These are phyloP conservation scores for Talaromyces albobiverticillius DNA, from an alignment of 2,329 filamentous ascomycete genomes.

Conservation along the genomic window DNA sequence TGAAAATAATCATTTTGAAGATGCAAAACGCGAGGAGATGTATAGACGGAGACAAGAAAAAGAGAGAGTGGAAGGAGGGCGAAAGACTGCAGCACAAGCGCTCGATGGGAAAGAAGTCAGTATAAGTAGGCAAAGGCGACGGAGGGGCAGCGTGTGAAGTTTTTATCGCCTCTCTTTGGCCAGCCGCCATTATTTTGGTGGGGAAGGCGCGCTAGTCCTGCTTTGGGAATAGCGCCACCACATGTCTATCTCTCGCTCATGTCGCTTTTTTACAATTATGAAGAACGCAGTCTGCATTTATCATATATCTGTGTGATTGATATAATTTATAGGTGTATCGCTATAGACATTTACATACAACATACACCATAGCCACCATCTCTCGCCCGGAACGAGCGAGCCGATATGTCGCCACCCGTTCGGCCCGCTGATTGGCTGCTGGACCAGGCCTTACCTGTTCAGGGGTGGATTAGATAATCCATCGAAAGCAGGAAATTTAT, in stretches of 20 bases:
- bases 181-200: slow-evolving; percentile 1
- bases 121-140: slow-evolving; percentile 29
- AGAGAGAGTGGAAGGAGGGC: slow-evolving; percentile 17
- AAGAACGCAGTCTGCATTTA: too few relatives aligned
- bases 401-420: neutral
- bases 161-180: slow-evolving; percentile 21
- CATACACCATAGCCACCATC: neutral
- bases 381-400: neutral
- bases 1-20: slow-evolving; percentile 72
- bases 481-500: neutral
- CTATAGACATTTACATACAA: too few relatives aligned
- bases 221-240: neutral
- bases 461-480: slow-evolving; percentile 11
- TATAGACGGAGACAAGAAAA: slow-evolving; percentile 23
- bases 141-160: slow-evolving; percentile 30
- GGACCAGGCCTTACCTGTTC: neutral
- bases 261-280: too few relatives aligned
- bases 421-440: neutral
- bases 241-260: too few relatives aligned
- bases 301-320: too few relatives aligned
- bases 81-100: slow-evolving; percentile 4
- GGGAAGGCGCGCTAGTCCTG: slow-evolving; percentile 8
- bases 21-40: slow-evolving; percentile 21
- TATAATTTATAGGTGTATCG: too few relatives aligned
- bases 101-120: slow-evolving; percentile 25